Base-by-base conservation (phyloP, 495 filamentous ascomycete genomes). In the Penicillium cataractarum region DNA sequence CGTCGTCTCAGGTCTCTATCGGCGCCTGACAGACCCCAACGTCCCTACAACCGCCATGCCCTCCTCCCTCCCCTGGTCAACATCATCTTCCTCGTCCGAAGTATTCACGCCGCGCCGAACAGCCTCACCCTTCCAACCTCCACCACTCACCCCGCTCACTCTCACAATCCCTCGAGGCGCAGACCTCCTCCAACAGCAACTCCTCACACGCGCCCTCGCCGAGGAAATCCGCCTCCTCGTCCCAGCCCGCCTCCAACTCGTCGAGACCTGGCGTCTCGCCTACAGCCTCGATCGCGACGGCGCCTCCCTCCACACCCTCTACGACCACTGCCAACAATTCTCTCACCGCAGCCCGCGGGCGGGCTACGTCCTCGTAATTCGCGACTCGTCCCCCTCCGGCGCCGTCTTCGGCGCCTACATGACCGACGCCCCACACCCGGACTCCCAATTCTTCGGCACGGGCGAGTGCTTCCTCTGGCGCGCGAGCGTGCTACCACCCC, bases 401-500 rank as follows among this genome's bases (percentile, higher is more conserved):
- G 70, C 94, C 83, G 83, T 93, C 54, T 99, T 99, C 71, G 95
- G 95, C 72, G 92, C 94, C 55, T 98, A 97, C 76, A 86, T 98
- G 62, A 95, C 91, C 64, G 93, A 98, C 68, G 80, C 87, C 31
- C 93, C 93, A 4, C 89, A 88, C 67, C 90, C 91, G 0, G 74
- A 83, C n/a, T 69, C 90, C 0, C 91, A 93, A 57, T 99, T 95
- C 82, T 98, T 87, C 74, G 95, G 95, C 71, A 97, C 90, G 1
- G 95, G 96, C 65, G 95, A 99, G 77, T 97, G 96, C 74, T 99
- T 99, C 80, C 88, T 99, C 70, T 99, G 95, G 95, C 89, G 92
- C 40, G 90, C 93, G 2, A 87, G 86, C 51, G 75, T 87, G 37
- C 77, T 91, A 17, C 68, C 85, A 0, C 68, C 77, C 0, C 75